Base-by-base conservation (phyloP, 2,329 filamentous ascomycete genomes). In the Colletotrichum sp. region DNA sequence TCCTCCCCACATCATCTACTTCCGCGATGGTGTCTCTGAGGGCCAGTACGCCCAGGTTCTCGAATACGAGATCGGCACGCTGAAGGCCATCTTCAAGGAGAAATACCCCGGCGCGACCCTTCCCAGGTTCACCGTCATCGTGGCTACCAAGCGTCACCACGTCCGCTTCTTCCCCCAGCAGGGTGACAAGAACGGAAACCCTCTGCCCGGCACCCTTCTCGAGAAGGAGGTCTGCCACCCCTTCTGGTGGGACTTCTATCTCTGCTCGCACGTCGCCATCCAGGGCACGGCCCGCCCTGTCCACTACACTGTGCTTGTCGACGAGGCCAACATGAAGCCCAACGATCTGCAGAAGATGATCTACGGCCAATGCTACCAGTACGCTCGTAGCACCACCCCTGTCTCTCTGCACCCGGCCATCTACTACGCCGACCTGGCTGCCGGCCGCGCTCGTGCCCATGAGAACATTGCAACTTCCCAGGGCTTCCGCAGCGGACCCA, bases 351-450 rank as follows among this genome's bases (percentile, higher is more conserved):
- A 98, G 81, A 93, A 93, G 72, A 94, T 99, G 91, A 94, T 99
- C 26, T 99, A 99, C 80, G 94, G 98, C 79, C 96, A 98, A 78
- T 98, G 94, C 60, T 99, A 98, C 84, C 95, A 98, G 72, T 99
- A 98, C 81, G 93, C 94, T 71, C 92, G 97, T 18, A 97, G 96
- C 0, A 99, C 96, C 0, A 99, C 96, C 0, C 95, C 97, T 0
- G 96, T 99, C 0, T 98, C 96, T 0, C 85, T 97, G 0, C 95
- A 93, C 78, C 97, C 97, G 0, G 96, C 97, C 0, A 94, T 99
- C 1, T 99, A 99, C 89, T 99, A 99, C 80, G 96, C 98, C 0
- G 97, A 99, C 84, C 86, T 99, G 78, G 96, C 96, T 39, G 94
- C 95, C 10, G 92, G 92, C 74, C 95, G 97, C 66, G 95, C 95